These are phyloP conservation scores for Ogataea wickerhamii DNA, from an alignment of 805 yeast genomes.

Conservation along the genomic window DNA sequence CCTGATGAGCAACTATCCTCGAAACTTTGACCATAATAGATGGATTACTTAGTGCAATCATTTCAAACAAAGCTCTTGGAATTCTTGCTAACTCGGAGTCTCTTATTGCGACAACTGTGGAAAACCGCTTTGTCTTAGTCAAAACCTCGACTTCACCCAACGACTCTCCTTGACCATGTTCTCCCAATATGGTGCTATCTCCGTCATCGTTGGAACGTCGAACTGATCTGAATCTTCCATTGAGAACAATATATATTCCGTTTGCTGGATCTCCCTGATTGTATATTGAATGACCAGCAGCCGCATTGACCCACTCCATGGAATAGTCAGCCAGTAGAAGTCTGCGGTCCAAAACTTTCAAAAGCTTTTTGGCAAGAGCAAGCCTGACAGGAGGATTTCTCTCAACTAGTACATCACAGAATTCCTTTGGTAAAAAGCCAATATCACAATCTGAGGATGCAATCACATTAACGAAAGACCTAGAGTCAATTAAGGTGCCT, in stretches of 20 bases:
- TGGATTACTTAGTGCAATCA: conserved; percentile 79
- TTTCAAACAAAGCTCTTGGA: conserved; percentile 85
- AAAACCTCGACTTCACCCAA: conserved; percentile 94
- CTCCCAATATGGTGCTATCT: conserved; percentile 44
- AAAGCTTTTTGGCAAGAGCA: conserved; percentile 70
- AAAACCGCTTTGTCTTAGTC: conserved; percentile 68
- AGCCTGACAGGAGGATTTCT: conserved; percentile 71
- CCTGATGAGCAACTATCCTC: conserved; percentile 70
- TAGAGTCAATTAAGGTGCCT: conserved; percentile 73
- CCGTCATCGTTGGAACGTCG: conserved; percentile 15
- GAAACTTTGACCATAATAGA: conserved; percentile 88
- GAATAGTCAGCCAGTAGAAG: conserved; percentile 82
- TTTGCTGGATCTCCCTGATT: conserved; percentile 84
- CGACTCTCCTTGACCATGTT: conserved; percentile 91
- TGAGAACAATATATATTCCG: conserved; percentile 84
- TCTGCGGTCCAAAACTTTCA: conserved; percentile 61
- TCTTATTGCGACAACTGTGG: conserved; percentile 77
- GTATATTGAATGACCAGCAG: conserved; percentile 80
- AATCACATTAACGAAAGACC: conserved; percentile 67
- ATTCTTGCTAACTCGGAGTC: conserved; percentile 93
- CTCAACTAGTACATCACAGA: conserved; percentile 66
- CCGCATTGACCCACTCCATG: conserved; percentile 87
- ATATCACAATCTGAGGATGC: conserved; percentile 62
- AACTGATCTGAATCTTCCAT: conserved; percentile 79
- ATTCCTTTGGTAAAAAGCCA: conserved; percentile 64